Percentiles rank a stretch among this genome's conserved stretches.
Evolutionary conservation across 345 rosid genomes (phyloP).

Genomic region (Lepidium africanum): DNA sequence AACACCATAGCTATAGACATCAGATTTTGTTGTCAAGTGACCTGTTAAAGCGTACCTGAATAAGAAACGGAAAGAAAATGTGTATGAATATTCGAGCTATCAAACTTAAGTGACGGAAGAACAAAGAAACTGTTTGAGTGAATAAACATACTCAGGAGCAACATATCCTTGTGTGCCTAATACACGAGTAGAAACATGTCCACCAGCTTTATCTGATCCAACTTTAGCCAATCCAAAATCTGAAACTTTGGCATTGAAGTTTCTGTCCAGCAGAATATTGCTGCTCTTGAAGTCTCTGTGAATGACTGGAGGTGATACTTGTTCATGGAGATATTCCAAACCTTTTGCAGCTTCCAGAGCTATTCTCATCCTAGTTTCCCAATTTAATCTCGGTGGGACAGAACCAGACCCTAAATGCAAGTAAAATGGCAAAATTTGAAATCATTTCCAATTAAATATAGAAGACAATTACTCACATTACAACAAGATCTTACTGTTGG

Average conservation of each 20-base stretch:
- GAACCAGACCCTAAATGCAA: conserved; percentile 49
- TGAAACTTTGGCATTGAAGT: conserved; percentile 64
- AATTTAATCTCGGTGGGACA: conserved; percentile 39
- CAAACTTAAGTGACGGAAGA: neutral
- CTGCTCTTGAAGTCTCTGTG: conserved; percentile 79
- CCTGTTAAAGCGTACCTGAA: conserved; percentile 88
- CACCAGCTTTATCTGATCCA: conserved; percentile 68
- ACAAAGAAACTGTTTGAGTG: neutral
- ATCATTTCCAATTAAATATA: neutral
- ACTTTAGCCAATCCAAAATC: conserved; percentile 77
- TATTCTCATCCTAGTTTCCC: conserved; percentile 72
- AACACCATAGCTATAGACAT: conserved; percentile 87
- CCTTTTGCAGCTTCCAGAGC: conserved; percentile 85
- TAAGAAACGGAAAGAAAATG: neutral
- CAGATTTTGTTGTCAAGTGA: conserved; percentile 90
- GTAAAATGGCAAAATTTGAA: neutral
- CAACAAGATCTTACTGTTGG: conserved; percentile 35
- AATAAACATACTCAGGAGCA: conserved; percentile 57
- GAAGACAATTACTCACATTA: neutral
- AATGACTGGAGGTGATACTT: conserved; percentile 60
- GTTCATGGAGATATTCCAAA: conserved; percentile 78
- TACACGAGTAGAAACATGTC: conserved; percentile 70
- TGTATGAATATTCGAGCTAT: neutral
- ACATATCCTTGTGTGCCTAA: conserved; percentile 78
- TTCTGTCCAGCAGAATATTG: conserved; percentile 58